Evolutionary conservation across 1,284 basidiomycete genomes (phyloP), one percentile per base, ranked within the genome.

Genomic region (Cutaneotrichosporon curvatum): DNA sequence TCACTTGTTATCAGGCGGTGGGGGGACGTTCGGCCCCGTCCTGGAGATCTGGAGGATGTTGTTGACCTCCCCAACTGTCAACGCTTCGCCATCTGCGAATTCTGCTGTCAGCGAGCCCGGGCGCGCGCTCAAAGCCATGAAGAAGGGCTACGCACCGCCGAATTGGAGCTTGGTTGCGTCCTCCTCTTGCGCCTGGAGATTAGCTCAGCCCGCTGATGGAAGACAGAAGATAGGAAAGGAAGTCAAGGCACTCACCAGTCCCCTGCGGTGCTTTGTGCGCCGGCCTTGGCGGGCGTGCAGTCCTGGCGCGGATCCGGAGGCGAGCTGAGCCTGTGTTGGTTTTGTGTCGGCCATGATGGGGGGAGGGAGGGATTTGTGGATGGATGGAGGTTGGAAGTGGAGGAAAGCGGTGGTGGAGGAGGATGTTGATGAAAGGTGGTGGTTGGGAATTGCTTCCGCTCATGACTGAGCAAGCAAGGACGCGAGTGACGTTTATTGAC

Each of bases 91-190:
- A 35, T 65, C 58, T 19, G 58, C 60, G 37, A 67, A 68, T 16
- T 68, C 67, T 68, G 44, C 16, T 6, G 42, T 45, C 30, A 48
- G 43, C 4, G 32, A 33, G 16, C 16, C 39, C 3, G 4, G 10
- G 14, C n/a, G n/a, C n/a, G n/a, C n/a, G n/a, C n/a, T n/a, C n/a
- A n/a, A n/a, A n/a, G n/a, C n/a, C n/a, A n/a, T n/a, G n/a, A n/a
- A n/a, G 23, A 9, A 7, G 23, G 23, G n/a, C 11, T 21, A n/a
- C 49, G 3, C 21, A 64, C 66, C 66, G 49, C 67, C 67, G 40
- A 69, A 69, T 51, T 69, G 65, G 19, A 69, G 54, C 52, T 69
- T 69, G 20, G 65, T 68, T 28, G 67, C 67, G 51, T 69, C 67
- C 42, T 69, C 67, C 37, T 69, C 67, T 19, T 53, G 55, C 15